These are phyloP conservation scores for Tuctoria greenei DNA, from an alignment of 176 grass and related monocot genomes.

Conservation along the genomic window DNA sequence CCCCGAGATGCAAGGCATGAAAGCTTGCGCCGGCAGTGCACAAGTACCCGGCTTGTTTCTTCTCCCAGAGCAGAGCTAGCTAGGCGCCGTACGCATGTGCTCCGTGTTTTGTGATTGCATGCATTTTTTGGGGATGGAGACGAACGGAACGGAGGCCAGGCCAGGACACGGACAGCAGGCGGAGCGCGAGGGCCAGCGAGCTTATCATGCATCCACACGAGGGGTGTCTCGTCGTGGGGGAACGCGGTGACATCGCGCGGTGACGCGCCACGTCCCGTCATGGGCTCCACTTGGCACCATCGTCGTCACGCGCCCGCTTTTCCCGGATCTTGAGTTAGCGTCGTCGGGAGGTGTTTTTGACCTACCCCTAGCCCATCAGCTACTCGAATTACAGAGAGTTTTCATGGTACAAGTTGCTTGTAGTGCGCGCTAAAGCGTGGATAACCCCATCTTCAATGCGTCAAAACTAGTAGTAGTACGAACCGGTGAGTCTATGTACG, in stretches of 20 bases:
- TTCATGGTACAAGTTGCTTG: no score
- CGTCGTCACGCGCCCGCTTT: conserved; percentile 24
- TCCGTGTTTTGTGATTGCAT: neutral
- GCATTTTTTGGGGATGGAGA: neutral
- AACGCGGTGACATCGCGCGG: neutral
- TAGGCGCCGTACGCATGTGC: no score
- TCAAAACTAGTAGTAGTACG: no score
- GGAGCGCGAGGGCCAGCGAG: neutral
- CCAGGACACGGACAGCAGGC: neutral
- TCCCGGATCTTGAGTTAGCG: conserved; percentile 23
- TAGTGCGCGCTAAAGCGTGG: no score
- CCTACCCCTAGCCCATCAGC: no score
- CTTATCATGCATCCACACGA: conserved; percentile 19
- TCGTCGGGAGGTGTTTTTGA: neutral
- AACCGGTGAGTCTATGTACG: no score
- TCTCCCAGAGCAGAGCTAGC: no score
- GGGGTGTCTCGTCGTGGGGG: conserved; percentile 5
- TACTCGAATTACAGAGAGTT: neutral
- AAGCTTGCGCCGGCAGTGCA: no score
- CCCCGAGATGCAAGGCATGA: no score
- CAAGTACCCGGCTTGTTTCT: no score
- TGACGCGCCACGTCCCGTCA: conserved; percentile 28
- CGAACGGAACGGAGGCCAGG: neutral
- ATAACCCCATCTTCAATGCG: no score
- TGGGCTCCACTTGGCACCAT: conserved; percentile 12